Evolutionary conservation across 2,329 filamentous ascomycete genomes (phyloP).

Genomic region (Alternaria arborescens): DNA sequence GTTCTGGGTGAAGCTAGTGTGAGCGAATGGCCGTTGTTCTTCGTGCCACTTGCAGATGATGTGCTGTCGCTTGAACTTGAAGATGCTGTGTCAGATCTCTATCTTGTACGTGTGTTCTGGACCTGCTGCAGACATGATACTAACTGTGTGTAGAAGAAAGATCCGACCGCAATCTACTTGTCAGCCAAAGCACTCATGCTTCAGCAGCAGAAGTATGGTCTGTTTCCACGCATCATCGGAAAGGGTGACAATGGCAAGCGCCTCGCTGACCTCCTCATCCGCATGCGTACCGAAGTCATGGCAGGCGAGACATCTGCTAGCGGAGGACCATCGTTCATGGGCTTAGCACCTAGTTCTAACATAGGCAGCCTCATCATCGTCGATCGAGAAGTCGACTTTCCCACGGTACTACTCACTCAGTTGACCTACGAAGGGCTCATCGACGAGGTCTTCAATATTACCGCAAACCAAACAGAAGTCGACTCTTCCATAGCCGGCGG

Average conservation of each 20-base stretch:
- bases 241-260: constrained; percentile 95
- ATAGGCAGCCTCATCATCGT: constrained; percentile 94
- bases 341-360: constrained; percentile 82
- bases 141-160: constrained; percentile 69
- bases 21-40: constrained; percentile 84
- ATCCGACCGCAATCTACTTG: constrained; percentile 88
- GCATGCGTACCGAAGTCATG: constrained; percentile 89
- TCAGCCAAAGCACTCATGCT: constrained; percentile 93
- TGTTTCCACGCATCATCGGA: constrained; percentile 93
- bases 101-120: constrained; percentile 66
- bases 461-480: constrained; percentile 91
- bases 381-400: constrained; percentile 93
- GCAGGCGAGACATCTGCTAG: constrained; percentile 76
- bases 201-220: constrained; percentile 87
- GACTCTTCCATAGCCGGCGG: constrained; percentile 88
- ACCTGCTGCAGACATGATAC: constrained; percentile 3
- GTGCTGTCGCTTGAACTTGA: constrained; percentile 90
- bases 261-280: constrained; percentile 83
- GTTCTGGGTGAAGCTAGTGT: constrained; percentile 93
- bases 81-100: constrained; percentile 85
- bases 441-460: constrained; percentile 90
- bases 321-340: constrained; percentile 63
- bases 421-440: constrained; percentile 96
- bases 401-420: constrained; percentile 90
- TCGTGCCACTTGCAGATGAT: constrained; percentile 91